Percentiles rank a stretch among this genome's conserved stretches.
Evolutionary conservation across 1,284 basidiomycete genomes (phyloP).

Genomic region (Sparassis latifolia): DNA sequence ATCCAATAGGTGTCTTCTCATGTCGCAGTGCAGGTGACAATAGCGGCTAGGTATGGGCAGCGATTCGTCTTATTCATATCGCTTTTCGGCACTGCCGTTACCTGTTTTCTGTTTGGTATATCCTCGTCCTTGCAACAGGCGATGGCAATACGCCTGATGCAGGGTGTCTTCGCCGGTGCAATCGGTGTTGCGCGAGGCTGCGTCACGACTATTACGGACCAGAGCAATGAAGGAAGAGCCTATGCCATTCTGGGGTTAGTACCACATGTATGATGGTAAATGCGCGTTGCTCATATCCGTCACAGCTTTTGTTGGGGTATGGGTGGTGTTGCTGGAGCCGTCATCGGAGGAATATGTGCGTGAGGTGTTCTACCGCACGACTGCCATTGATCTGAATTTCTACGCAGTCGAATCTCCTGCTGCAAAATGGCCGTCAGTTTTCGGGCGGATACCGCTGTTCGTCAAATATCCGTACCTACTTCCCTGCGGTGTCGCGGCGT

Average conservation of each 20-base stretch:
- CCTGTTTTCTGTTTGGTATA: conserved; percentile 83
- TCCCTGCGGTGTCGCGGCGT: conserved; percentile 78
- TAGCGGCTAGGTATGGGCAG: conserved; percentile 87
- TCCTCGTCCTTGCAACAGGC: conserved; percentile 78
- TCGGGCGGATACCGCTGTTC: conserved; percentile 65
- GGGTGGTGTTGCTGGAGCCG: conserved; percentile 86
- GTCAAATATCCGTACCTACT: conserved; percentile 86
- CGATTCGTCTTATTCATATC: conserved; percentile 84
- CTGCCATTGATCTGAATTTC: conserved; percentile 1
- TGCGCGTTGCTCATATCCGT: not conserved
- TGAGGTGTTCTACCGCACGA: conserved; percentile 6
- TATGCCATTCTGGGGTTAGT: conserved; percentile 89
- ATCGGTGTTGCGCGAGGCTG: conserved; percentile 91
- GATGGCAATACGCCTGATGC: conserved; percentile 80
- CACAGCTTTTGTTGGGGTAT: conserved; percentile 86
- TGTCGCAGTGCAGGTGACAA: conserved; percentile 60
- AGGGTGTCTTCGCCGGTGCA: conserved; percentile 93
- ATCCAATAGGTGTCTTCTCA: not conserved
- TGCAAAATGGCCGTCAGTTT: conserved; percentile 75
- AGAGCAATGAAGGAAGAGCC: conserved; percentile 88
- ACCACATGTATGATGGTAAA: not conserved
- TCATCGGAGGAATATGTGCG: conserved; percentile 81
- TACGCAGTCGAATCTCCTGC: conserved; percentile 75
- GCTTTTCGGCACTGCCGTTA: conserved; percentile 75
- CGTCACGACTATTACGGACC: conserved; percentile 83